These are phyloP conservation scores for Sporothrix schenckii DNA, from an alignment of 2,329 filamentous ascomycete species.

Conservation along the genomic window DNA sequence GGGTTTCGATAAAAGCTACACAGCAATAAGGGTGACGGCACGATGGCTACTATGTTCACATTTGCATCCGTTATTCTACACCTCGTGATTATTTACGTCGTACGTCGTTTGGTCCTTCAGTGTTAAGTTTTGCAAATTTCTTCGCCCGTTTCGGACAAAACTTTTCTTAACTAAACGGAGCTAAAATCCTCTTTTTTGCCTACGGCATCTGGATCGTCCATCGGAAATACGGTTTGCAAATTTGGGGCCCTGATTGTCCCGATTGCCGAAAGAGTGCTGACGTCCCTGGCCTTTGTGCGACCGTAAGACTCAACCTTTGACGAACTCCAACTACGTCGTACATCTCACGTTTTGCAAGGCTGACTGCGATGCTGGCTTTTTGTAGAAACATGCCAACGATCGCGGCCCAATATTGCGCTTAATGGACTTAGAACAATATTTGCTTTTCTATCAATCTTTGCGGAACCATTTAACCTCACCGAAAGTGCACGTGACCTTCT, in stretches of 20 bases:
- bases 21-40: not conserved
- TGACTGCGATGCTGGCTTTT: not conserved
- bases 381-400: not conserved
- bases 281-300: not conserved
- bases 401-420: not conserved
- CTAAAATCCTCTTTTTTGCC: not conserved
- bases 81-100: not conserved
- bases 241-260: no score
- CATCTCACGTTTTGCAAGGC: not conserved
- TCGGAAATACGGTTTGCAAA: slow-evolving; percentile 13
- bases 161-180: not conserved
- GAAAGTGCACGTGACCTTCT: not conserved
- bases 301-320: not conserved
- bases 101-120: not conserved
- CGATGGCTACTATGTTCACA: not conserved
- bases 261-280: no score
- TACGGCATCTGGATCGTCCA: not conserved
- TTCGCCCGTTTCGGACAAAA: slow-evolving; percentile 14
- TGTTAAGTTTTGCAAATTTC: not conserved
- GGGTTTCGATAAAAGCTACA: no score
- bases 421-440: not conserved
- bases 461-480: slow-evolving; percentile 3
- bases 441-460: not conserved
- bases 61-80: not conserved
- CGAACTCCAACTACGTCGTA: not conserved